Percentiles rank a stretch among this genome's conserved stretches.
Evolutionary conservation across 148 eudicot species (phyloP).

Genomic region (Arbutus unedo): DNA sequence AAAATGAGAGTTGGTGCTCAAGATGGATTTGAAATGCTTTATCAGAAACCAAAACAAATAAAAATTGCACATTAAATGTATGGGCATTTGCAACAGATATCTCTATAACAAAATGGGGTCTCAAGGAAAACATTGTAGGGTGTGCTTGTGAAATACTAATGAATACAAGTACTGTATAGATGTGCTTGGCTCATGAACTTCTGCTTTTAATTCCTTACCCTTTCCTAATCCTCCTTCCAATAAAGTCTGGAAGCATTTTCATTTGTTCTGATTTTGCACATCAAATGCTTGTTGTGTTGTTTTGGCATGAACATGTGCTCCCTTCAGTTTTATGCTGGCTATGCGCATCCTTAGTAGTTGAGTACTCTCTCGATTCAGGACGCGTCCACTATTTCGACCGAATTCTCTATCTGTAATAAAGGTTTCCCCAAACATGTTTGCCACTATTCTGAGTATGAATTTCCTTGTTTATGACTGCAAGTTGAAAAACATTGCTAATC

Average conservation of each 20-base stretch:
- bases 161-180: neutral
- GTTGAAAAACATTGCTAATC: neutral
- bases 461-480: neutral
- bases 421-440: neutral
- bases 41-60: neutral
- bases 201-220: neutral
- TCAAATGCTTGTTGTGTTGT: neutral
- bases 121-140: neutral
- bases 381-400: neutral
- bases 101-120: slow-evolving; percentile 5
- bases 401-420: neutral
- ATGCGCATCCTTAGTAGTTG: neutral
- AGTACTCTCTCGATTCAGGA: neutral
- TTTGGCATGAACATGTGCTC: neutral
- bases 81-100: no score
- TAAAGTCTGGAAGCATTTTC: neutral
- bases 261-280: neutral
- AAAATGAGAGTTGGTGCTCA: neutral
- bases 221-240: no score
- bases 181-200: neutral
- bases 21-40: neutral
- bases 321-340: neutral
- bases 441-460: neutral
- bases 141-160: neutral
- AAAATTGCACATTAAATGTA: no score